Percentiles rank a stretch among this genome's conserved stretches.
Evolutionary conservation across 1,139 yeast species (phyloP).

Genomic region (Hemisphaericaspora xylofermentans): DNA sequence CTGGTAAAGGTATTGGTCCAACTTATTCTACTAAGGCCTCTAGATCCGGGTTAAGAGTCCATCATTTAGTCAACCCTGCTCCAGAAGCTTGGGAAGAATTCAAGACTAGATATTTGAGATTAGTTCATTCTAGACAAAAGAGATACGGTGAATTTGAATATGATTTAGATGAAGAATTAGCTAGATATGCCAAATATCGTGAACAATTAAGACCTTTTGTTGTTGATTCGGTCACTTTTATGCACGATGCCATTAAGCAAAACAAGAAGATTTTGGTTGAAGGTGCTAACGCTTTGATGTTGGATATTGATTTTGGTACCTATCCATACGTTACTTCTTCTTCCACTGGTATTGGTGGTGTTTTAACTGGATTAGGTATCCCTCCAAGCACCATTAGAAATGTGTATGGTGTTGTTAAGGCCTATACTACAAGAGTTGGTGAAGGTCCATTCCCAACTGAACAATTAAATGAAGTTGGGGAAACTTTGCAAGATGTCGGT

Average conservation of each 20-base stretch:
- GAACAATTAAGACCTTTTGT: conserved; percentile 84
- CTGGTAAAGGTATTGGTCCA: conserved; percentile 99
- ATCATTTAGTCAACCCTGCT: conserved; percentile 87
- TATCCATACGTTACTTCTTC: conserved; percentile 97
- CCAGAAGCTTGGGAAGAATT: conserved; percentile 94
- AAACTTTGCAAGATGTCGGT: conserved; percentile 83
- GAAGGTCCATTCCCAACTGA: conserved; percentile 99
- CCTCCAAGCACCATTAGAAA: conserved; percentile 83
- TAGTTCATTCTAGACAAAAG: conserved; percentile 75
- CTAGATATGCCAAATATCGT: conserved; percentile 70
- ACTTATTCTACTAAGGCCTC: conserved; percentile 96
- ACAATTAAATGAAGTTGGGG: conserved; percentile 86
- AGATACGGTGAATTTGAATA: conserved; percentile 93
- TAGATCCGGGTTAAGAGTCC: conserved; percentile 95
- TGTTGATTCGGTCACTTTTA: conserved; percentile 86
- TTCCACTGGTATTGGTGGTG: conserved; percentile 97
- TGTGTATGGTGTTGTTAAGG: conserved; percentile 94
- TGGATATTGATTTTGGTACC: conserved; percentile 97
- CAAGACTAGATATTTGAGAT: conserved; percentile 71
- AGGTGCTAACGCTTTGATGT: conserved; percentile 98
- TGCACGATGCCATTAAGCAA: conserved; percentile 75
- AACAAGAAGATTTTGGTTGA: conserved; percentile 90
- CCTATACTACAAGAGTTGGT: conserved; percentile 98
- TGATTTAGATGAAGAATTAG: conserved; percentile 78
- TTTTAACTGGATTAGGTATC: conserved; percentile 91